Conservation (phyloP, 352 stramenopile genomes). For the Globisporangium iwayamae region DNA sequence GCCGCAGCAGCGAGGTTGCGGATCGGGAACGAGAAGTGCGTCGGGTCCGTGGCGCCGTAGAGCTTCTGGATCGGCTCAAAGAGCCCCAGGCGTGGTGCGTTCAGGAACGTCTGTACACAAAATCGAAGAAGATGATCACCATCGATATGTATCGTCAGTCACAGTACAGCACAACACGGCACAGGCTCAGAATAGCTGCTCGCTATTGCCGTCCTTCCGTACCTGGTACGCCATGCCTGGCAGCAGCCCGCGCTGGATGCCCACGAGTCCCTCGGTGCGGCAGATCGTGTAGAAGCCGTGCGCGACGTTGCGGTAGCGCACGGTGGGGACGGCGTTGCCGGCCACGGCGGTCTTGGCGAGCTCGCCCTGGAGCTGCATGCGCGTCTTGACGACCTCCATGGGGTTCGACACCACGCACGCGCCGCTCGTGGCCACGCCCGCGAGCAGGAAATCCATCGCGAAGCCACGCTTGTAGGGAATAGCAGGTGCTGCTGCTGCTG, state of each 20-base stretch:
- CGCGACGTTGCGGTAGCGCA: slow-evolving; percentile 83
- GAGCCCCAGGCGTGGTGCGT: slow-evolving; percentile 67
- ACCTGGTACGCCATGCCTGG: slow-evolving; percentile 82
- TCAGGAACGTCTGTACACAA: slow-evolving; percentile 62
- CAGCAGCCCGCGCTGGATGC: slow-evolving; percentile 77
- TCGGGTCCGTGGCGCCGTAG: slow-evolving; percentile 79
- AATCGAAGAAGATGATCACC: neutral
- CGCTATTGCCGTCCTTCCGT: slow-evolving; percentile 23
- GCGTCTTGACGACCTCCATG: slow-evolving; percentile 90
- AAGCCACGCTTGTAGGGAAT: slow-evolving; percentile 37
- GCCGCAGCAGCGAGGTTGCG: slow-evolving; percentile 73
- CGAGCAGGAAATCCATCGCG: slow-evolving; percentile 68
- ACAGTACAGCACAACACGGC: neutral
- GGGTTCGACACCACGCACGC: slow-evolving; percentile 81
- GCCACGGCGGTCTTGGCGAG: slow-evolving; percentile 50
- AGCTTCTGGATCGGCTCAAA: slow-evolving; percentile 80
- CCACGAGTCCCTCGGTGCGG: slow-evolving; percentile 65
- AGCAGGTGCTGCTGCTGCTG: neutral
- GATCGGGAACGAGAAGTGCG: slow-evolving; percentile 61
- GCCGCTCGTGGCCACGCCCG: slow-evolving; percentile 55
- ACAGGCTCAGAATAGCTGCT: neutral
- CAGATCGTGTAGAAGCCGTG: slow-evolving; percentile 84
- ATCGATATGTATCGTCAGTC: too few relatives aligned
- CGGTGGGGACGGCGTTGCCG: slow-evolving; percentile 24
- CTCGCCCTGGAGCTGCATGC: slow-evolving; percentile 87